Evolutionary conservation across 352 stramenopile species (phyloP).

Genomic region (Phytophthora hybrid): DNA sequence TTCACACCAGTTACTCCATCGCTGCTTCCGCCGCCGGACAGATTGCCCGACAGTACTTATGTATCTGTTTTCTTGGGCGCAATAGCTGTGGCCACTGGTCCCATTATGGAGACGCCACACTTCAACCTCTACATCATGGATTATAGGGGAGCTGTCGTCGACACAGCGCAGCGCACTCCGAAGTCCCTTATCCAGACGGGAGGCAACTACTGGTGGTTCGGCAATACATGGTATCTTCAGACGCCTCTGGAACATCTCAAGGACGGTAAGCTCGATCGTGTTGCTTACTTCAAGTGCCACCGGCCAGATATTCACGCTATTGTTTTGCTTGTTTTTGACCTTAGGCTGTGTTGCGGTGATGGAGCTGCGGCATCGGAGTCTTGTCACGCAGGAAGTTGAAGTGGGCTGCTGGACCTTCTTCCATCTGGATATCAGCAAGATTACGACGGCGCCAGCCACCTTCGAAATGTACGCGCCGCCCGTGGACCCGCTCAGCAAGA

Average conservation of each 20-base stretch:
- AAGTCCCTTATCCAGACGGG: conserved; percentile 89
- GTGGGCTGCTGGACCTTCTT: conserved; percentile 92
- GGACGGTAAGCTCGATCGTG: conserved; percentile 58
- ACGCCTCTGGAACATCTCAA: conserved; percentile 88
- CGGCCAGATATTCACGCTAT: conserved; percentile 5
- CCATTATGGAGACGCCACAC: conserved; percentile 89
- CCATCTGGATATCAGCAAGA: conserved; percentile 89
- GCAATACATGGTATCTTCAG: conserved; percentile 90
- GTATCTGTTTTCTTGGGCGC: conserved; percentile 88
- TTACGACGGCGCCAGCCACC: conserved; percentile 84
- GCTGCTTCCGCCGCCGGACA: conserved; percentile 60
- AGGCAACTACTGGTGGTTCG: conserved; percentile 91
- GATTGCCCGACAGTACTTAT: conserved; percentile 84
- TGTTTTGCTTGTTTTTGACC: conserved; percentile 7
- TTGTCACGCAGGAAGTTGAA: conserved; percentile 87
- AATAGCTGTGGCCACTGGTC: conserved; percentile 80
- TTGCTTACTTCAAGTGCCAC: conserved; percentile 1
- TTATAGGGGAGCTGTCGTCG: conserved; percentile 72
- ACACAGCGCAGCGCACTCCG: conserved; percentile 77
- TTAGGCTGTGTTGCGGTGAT: conserved; percentile 88
- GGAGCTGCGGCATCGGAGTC: conserved; percentile 86
- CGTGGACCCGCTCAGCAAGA: conserved; percentile 88
- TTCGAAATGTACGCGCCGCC: conserved; percentile 91
- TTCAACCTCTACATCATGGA: conserved; percentile 91
- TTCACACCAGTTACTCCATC: conserved; percentile 36